A percentile compares a stretch with the other conserved stretches of the same genome.
Conservation (phyloP, 106 monocot genomes). For the Gastrodia elata region DNA sequence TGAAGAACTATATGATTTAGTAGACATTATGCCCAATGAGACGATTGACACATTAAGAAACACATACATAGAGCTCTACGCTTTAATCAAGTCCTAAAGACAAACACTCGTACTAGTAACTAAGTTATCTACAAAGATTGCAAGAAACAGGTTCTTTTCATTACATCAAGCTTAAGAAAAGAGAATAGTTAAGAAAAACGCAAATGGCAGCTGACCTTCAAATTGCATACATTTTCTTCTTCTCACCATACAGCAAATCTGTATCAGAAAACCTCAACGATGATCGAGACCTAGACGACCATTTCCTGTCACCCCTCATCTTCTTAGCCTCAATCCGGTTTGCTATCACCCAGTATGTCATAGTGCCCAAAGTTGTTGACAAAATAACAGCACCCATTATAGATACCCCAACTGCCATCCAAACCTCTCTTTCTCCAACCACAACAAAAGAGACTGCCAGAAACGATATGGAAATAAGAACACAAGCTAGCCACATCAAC, state of each 20-base stretch:
- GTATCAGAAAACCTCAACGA: slow-evolving; percentile 33
- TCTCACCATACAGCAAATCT: slow-evolving; percentile 26
- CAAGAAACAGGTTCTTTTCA: background rate
- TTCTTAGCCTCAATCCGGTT: slow-evolving; percentile 63
- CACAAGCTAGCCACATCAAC: slow-evolving; percentile 89
- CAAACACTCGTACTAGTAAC: background rate
- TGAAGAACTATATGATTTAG: too few relatives aligned
- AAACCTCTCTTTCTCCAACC: slow-evolving; percentile 39
- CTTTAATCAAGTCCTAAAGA: too few relatives aligned
- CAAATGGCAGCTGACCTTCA: slow-evolving; percentile 11
- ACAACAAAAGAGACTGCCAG: slow-evolving; percentile 71
- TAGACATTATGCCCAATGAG: too few relatives aligned
- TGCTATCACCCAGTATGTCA: slow-evolving; percentile 71
- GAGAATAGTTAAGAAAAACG: too few relatives aligned
- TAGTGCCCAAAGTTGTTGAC: slow-evolving; percentile 55
- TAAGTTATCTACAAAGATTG: background rate
- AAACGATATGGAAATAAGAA: slow-evolving; percentile 60
- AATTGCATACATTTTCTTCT: slow-evolving; percentile 75
- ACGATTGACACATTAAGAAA: too few relatives aligned
- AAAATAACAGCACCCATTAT: slow-evolving; percentile 61
- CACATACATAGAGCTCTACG: too few relatives aligned
- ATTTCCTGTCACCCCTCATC: slow-evolving; percentile 39
- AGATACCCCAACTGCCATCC: slow-evolving; percentile 67
- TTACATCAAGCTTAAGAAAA: too few relatives aligned
- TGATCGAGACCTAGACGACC: slow-evolving; percentile 43